Percentiles rank a stretch among this genome's conserved stretches.
phyloP scores from a whole-genome alignment of 2,329 filamentous ascomycete species.

The Bipolaris cookei region DNA sequence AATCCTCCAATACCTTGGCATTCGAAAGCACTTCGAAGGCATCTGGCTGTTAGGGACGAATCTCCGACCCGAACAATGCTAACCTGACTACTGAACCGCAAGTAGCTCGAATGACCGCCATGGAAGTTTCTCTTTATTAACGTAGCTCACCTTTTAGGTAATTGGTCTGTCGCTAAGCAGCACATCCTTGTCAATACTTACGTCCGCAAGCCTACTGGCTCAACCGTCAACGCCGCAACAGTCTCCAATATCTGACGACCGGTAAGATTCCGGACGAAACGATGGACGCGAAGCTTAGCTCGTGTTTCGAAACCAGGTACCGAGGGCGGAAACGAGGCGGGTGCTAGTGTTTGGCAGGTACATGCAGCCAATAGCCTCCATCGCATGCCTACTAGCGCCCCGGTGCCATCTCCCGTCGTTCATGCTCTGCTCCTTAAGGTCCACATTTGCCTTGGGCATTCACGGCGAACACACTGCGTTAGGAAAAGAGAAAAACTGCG shows the following conservation, averaged over 20 bases:
- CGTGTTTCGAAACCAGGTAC: constrained; percentile 25
- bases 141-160: background rate
- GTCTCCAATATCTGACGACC: background rate
- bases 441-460: constrained; percentile 4
- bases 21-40: background rate
- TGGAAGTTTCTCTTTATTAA: background rate
- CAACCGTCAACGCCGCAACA: background rate
- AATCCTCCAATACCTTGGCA: background rate
- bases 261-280: constrained; percentile 1
- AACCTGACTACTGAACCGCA: background rate
- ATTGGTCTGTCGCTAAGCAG: background rate
- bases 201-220: background rate
- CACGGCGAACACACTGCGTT: constrained; percentile 13
- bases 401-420: constrained; percentile 6
- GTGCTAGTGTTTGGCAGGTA: constrained; percentile 18
- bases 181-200: background rate
- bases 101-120: background rate
- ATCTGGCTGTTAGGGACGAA: background rate
- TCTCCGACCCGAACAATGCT: background rate
- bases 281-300: background rate
- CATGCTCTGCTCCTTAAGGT: constrained; percentile 14
- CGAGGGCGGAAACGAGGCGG: constrained; percentile 14
- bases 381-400: background rate
- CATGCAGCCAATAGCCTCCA: constrained; percentile 7
- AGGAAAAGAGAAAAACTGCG: constrained; percentile 10